phyloP scores from a whole-genome alignment of 805 yeast genomes.

The Pichia cabralensis region DNA sequence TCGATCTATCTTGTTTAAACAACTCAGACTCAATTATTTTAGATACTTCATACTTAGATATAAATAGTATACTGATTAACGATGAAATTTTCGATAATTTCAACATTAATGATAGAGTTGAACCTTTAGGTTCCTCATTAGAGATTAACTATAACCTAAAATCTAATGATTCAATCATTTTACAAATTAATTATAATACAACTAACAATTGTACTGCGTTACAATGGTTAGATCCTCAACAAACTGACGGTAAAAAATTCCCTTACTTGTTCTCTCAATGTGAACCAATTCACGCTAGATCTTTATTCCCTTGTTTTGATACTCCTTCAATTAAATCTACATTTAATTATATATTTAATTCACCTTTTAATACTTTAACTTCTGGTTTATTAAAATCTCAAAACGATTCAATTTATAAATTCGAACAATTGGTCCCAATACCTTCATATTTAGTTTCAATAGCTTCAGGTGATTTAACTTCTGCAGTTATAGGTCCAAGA shows the following conservation, averaged over 20 bases:
- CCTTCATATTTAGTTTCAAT: constrained; percentile 78
- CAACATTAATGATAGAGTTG: constrained; percentile 30
- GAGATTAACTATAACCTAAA: constrained; percentile 21
- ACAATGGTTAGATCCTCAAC: constrained; percentile 71
- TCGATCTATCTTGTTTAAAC: constrained; percentile 28
- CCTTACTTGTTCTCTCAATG: constrained; percentile 82
- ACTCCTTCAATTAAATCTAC: constrained; percentile 77
- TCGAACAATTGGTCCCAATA: constrained; percentile 70
- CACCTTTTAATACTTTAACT: constrained; percentile 62
- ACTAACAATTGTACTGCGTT: constrained; percentile 73
- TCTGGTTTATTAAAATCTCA: constrained; percentile 38
- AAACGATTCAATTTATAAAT: constrained; percentile 33
- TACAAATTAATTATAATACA: constrained; percentile 51
- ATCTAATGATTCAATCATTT: constrained; percentile 9
- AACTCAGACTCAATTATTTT: constrained; percentile 35
- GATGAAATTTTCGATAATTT: constrained; percentile 17
- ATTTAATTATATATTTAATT: constrained; percentile 45
- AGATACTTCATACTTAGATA: constrained; percentile 57
- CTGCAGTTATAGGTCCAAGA: constrained; percentile 73
- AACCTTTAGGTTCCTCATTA: constrained; percentile 54
- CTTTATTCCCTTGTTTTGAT: constrained; percentile 83
- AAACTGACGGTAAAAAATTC: constrained; percentile 59
- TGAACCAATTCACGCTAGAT: constrained; percentile 85
- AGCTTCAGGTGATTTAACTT: constrained; percentile 70
- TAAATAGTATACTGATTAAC: constrained; percentile 37